Base-by-base conservation (phyloP, 129 eudicot species). In the Pittosporum tobira region DNA sequence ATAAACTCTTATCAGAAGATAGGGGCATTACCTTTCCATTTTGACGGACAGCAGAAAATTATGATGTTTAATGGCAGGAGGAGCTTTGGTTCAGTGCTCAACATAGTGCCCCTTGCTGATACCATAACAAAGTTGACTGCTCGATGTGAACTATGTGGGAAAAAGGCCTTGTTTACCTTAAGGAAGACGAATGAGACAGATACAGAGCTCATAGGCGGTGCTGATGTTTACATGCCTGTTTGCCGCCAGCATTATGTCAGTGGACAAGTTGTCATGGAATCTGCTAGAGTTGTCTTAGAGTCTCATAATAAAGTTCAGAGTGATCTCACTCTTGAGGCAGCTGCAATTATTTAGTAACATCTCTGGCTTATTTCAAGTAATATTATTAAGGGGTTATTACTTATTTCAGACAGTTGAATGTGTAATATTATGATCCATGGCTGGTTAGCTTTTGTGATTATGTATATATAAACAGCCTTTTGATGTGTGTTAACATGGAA, bases 61-160 rank as follows among this genome's bases (percentile, higher is more conserved):
- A n/a, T 25, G 18, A n/a, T 61, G 55, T 62, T 62, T 34, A 16
- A 72, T 72, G 45, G 68, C 81, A 91, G 99, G 73, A 79, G 94
- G 84, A 87, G 78, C 43, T 93, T 93, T 60, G 99, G 99, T n/a
- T 84, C 96, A n/a, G 88, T 93, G 61, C 94, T 93, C 19, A 86
- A 87, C 66, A 60, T 93, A 18, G 78, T 93, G 18, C 99, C 99
- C 2, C 68, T 93, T 51, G 99, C 99, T 63, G 99, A 93, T 59
- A 75, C 88, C 9, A 75, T 93, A 61, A 87, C 93, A 8, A 93
- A 93, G 71, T 52, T 93, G 71, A 81, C 99, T 5, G 96, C 99
- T 14, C 60, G 99, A 54, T 93, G 99, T 66, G 99, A 87, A 29
- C 3, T 83, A 19, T 93, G 99, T 22, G 94, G 93, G 13, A 84